Percentiles rank a stretch among this genome's conserved stretches.
Evolutionary conservation across 2,329 filamentous ascomycete genomes (phyloP).

Genomic region (Neofusicoccum kwambonambiense): DNA sequence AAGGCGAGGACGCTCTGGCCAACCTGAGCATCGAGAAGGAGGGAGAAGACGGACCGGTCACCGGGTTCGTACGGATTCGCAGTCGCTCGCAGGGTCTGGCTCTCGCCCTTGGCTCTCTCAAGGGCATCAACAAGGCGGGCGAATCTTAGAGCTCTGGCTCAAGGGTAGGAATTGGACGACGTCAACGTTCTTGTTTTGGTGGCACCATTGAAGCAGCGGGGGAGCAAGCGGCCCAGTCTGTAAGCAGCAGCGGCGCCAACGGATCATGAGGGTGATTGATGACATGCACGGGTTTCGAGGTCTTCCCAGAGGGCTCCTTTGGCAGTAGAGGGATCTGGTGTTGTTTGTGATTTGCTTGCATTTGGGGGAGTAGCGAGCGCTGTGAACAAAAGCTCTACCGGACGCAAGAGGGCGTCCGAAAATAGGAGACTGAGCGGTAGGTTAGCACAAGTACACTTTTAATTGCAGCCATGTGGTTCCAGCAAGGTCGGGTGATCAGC

Average conservation of each 20-base stretch:
- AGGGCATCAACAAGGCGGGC: slow-evolving; percentile 69
- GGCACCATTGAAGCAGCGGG: not conserved
- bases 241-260: not conserved
- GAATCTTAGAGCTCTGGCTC: slow-evolving; percentile 3
- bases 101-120: slow-evolving; percentile 87
- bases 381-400: slow-evolving; percentile 8
- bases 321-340: slow-evolving; percentile 14
- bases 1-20: slow-evolving; percentile 96
- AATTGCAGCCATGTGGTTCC: slow-evolving; percentile 11
- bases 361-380: not conserved
- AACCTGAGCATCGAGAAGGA: slow-evolving; percentile 98
- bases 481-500: not conserved
- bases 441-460: slow-evolving; percentile 12
- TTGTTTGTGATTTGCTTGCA: slow-evolving; percentile 9
- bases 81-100: slow-evolving; percentile 95
- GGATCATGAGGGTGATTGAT: slow-evolving; percentile 14
- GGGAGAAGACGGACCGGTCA: slow-evolving; percentile 90
- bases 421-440: not conserved
- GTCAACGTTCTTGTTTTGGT: slow-evolving; percentile 21
- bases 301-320: not conserved
- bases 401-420: not conserved
- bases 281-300: slow-evolving; percentile 13
- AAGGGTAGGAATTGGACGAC: not conserved
- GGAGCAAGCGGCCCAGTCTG: not conserved
- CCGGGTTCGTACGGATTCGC: slow-evolving; percentile 95